A percentile compares a stretch with the other conserved stretches of the same genome.
These are phyloP conservation scores for Santalum album DNA, from an alignment of 164 flowering plant species.

Conservation along the genomic window DNA sequence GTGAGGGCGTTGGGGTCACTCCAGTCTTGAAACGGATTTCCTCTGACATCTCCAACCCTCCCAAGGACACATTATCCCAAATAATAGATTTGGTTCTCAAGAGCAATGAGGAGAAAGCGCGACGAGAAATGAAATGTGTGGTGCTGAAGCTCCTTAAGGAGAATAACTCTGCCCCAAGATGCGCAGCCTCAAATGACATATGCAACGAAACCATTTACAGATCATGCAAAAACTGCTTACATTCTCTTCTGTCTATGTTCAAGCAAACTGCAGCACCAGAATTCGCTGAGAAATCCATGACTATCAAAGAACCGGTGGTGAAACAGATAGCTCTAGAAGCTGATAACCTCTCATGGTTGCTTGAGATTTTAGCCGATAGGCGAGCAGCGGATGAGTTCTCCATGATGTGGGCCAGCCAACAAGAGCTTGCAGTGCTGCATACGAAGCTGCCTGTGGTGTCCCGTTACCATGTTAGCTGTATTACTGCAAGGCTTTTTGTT, in stretches of 20 bases:
- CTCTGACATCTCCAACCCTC: slow-evolving; percentile 39
- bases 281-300: slow-evolving; percentile 25
- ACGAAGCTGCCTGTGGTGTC: slow-evolving; percentile 46
- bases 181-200: slow-evolving; percentile 34
- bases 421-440: slow-evolving; percentile 64
- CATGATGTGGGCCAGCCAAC: slow-evolving; percentile 62
- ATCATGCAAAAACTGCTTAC: slow-evolving; percentile 54
- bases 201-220: slow-evolving; percentile 46
- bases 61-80: slow-evolving; percentile 59
- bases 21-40: slow-evolving; percentile 75
- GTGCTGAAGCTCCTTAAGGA: slow-evolving; percentile 80
- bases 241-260: slow-evolving; percentile 43
- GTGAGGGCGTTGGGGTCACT: slow-evolving; percentile 39
- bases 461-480: slow-evolving; percentile 77
- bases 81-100: slow-evolving; percentile 78
- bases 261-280: slow-evolving; percentile 56
- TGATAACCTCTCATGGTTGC: slow-evolving; percentile 87
- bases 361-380: slow-evolving; percentile 67
- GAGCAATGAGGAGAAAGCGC: slow-evolving; percentile 82
- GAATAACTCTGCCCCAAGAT: slow-evolving; percentile 30
- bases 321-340: slow-evolving; percentile 61
- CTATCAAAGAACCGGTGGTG: slow-evolving; percentile 36
- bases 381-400: slow-evolving; percentile 82
- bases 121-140: slow-evolving; percentile 87
- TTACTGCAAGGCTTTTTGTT: slow-evolving; percentile 76